Evolutionary conservation across 139 green algal genomes (phyloP).

Genomic region (Mesotaenium endlicherianum): DNA sequence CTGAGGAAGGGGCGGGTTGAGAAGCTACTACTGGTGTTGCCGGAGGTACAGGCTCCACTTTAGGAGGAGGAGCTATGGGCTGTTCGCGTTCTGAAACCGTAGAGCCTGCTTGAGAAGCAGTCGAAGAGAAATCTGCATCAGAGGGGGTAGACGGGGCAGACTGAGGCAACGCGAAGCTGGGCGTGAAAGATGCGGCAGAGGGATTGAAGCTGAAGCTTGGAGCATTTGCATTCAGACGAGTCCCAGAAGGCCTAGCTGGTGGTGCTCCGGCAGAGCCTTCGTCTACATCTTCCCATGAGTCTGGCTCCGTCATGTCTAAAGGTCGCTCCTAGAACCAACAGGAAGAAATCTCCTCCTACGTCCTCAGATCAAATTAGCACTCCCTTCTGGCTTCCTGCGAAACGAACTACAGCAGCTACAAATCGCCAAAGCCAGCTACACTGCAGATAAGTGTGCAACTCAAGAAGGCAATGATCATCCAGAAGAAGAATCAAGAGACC

Average conservation of each 20-base stretch:
- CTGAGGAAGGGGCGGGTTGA: too few relatives aligned
- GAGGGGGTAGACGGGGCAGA: slow-evolving; percentile 32
- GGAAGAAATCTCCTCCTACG: too few relatives aligned
- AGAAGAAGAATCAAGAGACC: too few relatives aligned
- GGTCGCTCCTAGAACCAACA: too few relatives aligned
- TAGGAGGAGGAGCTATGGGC: not conserved
- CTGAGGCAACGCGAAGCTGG: not conserved
- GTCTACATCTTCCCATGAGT: slow-evolving; percentile 61
- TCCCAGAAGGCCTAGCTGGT: slow-evolving; percentile 4
- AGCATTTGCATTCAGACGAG: slow-evolving; percentile 61
- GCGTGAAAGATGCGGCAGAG: slow-evolving; percentile 54
- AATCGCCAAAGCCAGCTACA: too few relatives aligned
- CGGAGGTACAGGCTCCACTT: not conserved
- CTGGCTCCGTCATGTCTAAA: slow-evolving; percentile 28
- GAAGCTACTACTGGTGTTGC: too few relatives aligned
- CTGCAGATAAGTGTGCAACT: too few relatives aligned
- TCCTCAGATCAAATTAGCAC: too few relatives aligned
- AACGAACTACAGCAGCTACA: too few relatives aligned
- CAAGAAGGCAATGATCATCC: too few relatives aligned
- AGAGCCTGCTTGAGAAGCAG: not conserved
- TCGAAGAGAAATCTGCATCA: too few relatives aligned
- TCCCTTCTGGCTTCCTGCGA: too few relatives aligned
- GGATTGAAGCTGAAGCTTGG: slow-evolving; percentile 70
- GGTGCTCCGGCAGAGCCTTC: not conserved
- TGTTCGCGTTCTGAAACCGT: not conserved